A percentile compares a stretch with the other conserved stretches of the same genome.
These are phyloP conservation scores for Hyphodiscus sp. DNA, from an alignment of 2,329 filamentous ascomycete species.

Conservation along the genomic window DNA sequence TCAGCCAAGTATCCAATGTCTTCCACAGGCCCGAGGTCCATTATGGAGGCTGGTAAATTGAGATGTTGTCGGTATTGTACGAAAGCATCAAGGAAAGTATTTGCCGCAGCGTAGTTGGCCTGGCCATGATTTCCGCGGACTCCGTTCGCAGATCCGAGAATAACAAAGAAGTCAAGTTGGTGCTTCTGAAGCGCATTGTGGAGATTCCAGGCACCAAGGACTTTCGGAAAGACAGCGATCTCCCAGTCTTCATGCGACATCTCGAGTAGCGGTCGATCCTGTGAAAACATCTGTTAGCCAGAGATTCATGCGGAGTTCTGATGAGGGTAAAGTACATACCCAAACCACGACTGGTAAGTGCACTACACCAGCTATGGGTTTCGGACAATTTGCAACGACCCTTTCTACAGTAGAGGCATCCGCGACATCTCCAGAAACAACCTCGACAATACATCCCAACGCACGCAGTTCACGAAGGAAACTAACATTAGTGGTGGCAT, in stretches of 20 bases:
- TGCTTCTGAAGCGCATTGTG: constrained; percentile 28
- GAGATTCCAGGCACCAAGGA: constrained; percentile 47
- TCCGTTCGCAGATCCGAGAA: constrained; percentile 30
- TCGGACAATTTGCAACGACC: too few species aligned
- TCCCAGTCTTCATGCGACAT: constrained; percentile 45
- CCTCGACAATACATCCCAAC: not conserved
- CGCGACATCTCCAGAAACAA: constrained; percentile 1
- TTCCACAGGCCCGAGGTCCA: constrained; percentile 13
- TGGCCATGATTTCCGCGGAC: constrained; percentile 29
- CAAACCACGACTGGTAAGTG: too few species aligned
- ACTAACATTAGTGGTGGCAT: not conserved
- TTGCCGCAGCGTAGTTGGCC: constrained; percentile 30
- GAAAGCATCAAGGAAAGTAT: constrained; percentile 28
- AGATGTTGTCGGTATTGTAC: constrained; percentile 11
- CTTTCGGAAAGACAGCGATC: constrained; percentile 43
- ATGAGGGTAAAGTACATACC: too few species aligned
- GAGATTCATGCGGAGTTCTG: too few species aligned
- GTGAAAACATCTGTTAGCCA: not conserved
- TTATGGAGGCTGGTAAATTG: constrained; percentile 13
- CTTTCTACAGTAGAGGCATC: too few species aligned
- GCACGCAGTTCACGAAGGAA: not conserved
- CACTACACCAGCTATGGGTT: too few species aligned
- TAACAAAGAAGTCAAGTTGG: constrained; percentile 34
- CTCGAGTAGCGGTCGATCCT: constrained; percentile 21
- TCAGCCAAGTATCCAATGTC: constrained; percentile 13